A percentile compares a stretch with the other conserved stretches of the same genome.
Conservation (phyloP, 2,329 filamentous ascomycete genomes). For the Ophiocordyceps camponoti-saundersi region DNA sequence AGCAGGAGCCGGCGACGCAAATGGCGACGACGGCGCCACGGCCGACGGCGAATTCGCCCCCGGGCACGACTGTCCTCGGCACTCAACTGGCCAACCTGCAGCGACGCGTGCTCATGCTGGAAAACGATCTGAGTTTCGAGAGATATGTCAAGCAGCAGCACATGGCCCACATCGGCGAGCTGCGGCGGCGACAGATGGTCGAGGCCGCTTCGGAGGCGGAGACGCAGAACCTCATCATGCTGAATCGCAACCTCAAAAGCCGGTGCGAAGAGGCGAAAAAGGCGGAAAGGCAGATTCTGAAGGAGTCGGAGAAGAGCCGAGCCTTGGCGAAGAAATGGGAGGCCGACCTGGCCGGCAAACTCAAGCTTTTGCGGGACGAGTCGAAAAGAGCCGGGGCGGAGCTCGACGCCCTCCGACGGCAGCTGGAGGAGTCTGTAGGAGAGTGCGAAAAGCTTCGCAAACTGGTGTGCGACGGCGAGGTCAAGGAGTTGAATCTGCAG, state of each 20-base stretch:
- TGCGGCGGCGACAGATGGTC: slow-evolving; percentile 57
- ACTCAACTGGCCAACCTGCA: slow-evolving; percentile 40
- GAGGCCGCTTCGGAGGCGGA: slow-evolving; percentile 69
- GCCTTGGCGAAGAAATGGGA: slow-evolving; percentile 66
- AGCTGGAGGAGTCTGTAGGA: slow-evolving; percentile 37
- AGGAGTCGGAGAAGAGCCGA: slow-evolving; percentile 55
- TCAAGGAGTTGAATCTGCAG: slow-evolving; percentile 44
- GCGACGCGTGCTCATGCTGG: slow-evolving; percentile 56
- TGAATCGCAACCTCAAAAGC: slow-evolving; percentile 55
- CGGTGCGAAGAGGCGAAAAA: slow-evolving; percentile 59
- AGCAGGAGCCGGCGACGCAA: slow-evolving; percentile 22
- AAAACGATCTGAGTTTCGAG: slow-evolving; percentile 72
- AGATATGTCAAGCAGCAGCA: slow-evolving; percentile 73
- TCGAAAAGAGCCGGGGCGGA: slow-evolving; percentile 47
- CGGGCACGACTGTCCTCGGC: slow-evolving; percentile 15
- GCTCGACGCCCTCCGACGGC: slow-evolving; percentile 35
- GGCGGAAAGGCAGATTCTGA: slow-evolving; percentile 50
- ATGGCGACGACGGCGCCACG: slow-evolving; percentile 8
- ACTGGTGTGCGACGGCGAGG: slow-evolving; percentile 52
- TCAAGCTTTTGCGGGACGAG: slow-evolving; percentile 50
- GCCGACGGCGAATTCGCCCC: slow-evolving; percentile 10
- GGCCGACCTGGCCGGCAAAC: slow-evolving; percentile 48
- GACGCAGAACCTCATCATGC: slow-evolving; percentile 64
- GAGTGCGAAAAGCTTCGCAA: slow-evolving; percentile 49
- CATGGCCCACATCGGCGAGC: slow-evolving; percentile 61